Base-by-base conservation (phyloP, 1,139 yeast genomes). In the Candida pseudoviswanathii region DNA sequence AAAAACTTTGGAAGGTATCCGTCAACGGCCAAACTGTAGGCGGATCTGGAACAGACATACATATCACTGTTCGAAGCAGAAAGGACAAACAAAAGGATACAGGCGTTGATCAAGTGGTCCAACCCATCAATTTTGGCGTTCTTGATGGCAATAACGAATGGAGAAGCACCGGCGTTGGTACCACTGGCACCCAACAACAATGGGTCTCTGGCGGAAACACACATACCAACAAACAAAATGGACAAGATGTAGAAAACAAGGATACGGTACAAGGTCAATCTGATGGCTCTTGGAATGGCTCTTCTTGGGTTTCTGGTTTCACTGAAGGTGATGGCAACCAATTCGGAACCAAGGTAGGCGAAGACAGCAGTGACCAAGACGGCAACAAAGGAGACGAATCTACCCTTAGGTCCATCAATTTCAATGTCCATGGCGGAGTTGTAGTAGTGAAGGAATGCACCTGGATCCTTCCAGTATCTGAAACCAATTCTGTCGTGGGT, bases 341-440 rank as follows among this genome's bases (percentile, higher is more conserved):
- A 73, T 68, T 88, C 96, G n/a, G 90, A 83, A 63, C 95, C 95
- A 49, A 82, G 74, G 64, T 78, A 88, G 29, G 90, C 88, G 62
- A 86, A 86, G 8, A 86, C 85, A n/a, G 91, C 88, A 50, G 83
- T 80, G 50, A 85, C 90, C 58, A 86, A 75, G 11, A 82, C 88
- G 8, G 87, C 76, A 53, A 81, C 80, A 60, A 85, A 86, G 0
- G 89, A 68, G 41, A 86, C 86, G 61, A 86, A 86, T 55, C 71
- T 60, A 39, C 79, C 80, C 11, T 52, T 63, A 10, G 61, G 49
- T 25, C 66, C 68, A 25, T 26, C 59, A 52, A 64, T 61, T 3
- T 52, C 53, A 27, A 64, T 57, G 46, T 56, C 53, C 47, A 69
- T 67, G 2, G 67, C 40, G 2, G 54, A 11, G 50, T 72, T 75